A percentile compares a stretch with the other conserved stretches of the same genome.
phyloP scores from a whole-genome alignment of 768 basidiomycete genomes.

The Kwoniella shandongensis region DNA sequence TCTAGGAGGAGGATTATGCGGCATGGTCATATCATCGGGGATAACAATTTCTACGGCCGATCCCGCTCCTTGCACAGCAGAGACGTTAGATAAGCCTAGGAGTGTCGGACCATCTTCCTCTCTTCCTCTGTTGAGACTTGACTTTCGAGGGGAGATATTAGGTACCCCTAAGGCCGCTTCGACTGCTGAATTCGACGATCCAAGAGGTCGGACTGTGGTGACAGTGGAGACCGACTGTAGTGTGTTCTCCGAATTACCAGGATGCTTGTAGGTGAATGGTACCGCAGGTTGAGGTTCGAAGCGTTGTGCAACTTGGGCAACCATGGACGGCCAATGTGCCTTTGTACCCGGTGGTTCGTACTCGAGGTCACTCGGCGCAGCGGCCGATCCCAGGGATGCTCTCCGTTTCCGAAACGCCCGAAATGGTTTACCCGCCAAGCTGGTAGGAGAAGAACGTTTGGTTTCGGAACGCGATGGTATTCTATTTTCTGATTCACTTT shows the following conservation, averaged over 20 bases:
- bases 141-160: conserved; percentile 17
- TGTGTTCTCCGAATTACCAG: conserved; percentile 32
- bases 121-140: conserved; percentile 13
- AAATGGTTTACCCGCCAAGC: not conserved
- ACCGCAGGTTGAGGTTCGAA: conserved; percentile 16
- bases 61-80: not conserved
- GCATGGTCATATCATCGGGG: conserved; percentile 34
- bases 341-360: conserved; percentile 12
- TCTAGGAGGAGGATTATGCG: conserved; percentile 39
- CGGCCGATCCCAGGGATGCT: conserved; percentile 18
- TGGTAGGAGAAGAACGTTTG: too few species aligned
- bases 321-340: conserved; percentile 34
- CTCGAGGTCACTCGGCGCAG: conserved; percentile 13
- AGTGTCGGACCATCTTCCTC: not conserved
- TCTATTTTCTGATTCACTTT: not conserved
- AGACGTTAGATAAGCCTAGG: conserved; percentile 24
- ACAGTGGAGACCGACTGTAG: conserved; percentile 37
- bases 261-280: conserved; percentile 38
- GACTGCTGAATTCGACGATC: conserved; percentile 18
- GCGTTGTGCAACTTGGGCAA: conserved; percentile 23
- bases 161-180: not conserved
- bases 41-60: conserved; percentile 19
- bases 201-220: conserved; percentile 31
- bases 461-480: not conserved
- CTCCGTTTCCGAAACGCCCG: conserved; percentile 14